Conservation (phyloP, 2,329 filamentous ascomycete species). For the Fonsecaea monophora region DNA sequence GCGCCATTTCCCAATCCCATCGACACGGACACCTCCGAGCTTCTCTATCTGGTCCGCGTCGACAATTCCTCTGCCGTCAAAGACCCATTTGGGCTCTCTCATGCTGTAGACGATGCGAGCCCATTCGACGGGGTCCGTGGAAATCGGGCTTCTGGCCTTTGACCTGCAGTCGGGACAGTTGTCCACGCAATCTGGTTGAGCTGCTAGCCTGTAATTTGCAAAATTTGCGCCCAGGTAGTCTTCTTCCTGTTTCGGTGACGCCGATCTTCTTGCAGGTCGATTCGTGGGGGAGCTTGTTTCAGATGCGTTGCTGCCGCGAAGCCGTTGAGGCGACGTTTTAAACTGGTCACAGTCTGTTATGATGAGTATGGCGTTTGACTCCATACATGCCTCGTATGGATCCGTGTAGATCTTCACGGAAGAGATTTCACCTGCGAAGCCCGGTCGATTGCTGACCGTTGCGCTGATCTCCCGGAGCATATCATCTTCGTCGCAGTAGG, state of each 20-base stretch:
- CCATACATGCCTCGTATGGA: constrained; percentile 55
- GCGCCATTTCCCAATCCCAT: constrained; percentile 42
- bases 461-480: constrained; percentile 50
- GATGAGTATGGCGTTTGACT: constrained; percentile 57
- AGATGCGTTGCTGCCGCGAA: constrained; percentile 2
- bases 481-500: constrained; percentile 53
- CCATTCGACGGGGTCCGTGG: constrained; percentile 53
- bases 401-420: constrained; percentile 50
- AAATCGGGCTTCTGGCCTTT: constrained; percentile 31
- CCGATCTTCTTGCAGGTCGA: not conserved
- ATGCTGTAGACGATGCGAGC: constrained; percentile 53
- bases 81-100: constrained; percentile 57
- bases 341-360: constrained; percentile 64
- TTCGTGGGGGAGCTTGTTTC: not conserved
- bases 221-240: constrained; percentile 23
- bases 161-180: constrained; percentile 40
- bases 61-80: constrained; percentile 54
- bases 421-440: constrained; percentile 29
- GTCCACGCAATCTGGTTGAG: constrained; percentile 17
- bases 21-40: constrained; percentile 48
- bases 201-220: constrained; percentile 12
- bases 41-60: constrained; percentile 46
- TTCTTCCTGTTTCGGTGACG: constrained; percentile 1
- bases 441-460: constrained; percentile 40
- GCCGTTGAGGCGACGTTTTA: constrained; percentile 41